phyloP scores from a whole-genome alignment of 164 flowering plant genomes.

The Berberis thunbergii region DNA sequence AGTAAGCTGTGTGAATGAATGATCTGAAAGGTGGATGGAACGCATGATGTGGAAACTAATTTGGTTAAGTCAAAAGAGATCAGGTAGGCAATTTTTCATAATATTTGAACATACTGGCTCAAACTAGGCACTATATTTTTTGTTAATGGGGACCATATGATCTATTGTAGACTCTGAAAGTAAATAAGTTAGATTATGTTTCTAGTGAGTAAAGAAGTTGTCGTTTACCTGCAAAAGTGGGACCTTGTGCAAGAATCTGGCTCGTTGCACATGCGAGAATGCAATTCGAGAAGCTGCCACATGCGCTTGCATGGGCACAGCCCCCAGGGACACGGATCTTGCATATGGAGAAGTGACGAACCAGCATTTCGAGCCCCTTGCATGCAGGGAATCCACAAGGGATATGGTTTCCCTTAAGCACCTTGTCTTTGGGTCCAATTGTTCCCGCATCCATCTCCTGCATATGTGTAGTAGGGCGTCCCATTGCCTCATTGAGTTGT shows the following conservation, averaged over 20 bases:
- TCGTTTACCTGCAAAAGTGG: conserved; percentile 77
- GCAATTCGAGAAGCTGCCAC: conserved; percentile 92
- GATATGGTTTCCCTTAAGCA: conserved; percentile 39
- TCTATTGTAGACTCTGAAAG: too few species aligned
- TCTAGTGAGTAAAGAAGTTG: not conserved
- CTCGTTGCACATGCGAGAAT: conserved; percentile 62
- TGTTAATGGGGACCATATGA: too few species aligned
- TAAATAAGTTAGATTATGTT: too few species aligned
- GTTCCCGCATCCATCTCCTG: conserved; percentile 80
- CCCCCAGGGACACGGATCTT: conserved; percentile 59
- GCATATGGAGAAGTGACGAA: conserved; percentile 64
- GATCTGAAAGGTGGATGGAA: too few species aligned
- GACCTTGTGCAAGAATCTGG: conserved; percentile 72
- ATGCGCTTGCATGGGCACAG: conserved; percentile 71
- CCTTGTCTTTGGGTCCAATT: conserved; percentile 76
- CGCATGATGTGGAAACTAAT: too few species aligned
- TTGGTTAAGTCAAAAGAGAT: too few species aligned
- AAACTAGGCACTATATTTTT: too few species aligned
- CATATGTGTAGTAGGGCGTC: conserved; percentile 84
- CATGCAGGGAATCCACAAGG: conserved; percentile 61
- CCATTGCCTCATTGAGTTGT: conserved; percentile 75
- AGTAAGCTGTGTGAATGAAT: too few species aligned
- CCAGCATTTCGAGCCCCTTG: conserved; percentile 52
- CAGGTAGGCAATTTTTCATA: too few species aligned
- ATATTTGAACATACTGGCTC: too few species aligned